These are phyloP conservation scores for Glebionis coronaria DNA, from an alignment of 129 eudicot genomes.

Conservation along the genomic window DNA sequence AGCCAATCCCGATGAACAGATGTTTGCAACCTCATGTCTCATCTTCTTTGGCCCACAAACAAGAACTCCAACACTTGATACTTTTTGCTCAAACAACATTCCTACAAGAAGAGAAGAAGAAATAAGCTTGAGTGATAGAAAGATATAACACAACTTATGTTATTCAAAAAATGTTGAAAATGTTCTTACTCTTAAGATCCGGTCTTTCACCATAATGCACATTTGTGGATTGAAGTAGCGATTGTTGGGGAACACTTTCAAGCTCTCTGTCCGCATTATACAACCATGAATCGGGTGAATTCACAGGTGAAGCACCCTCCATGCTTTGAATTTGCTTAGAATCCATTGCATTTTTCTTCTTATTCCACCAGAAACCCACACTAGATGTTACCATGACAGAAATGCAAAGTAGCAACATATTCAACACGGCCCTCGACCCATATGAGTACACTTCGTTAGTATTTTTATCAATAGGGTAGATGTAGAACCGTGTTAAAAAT, in stretches of 20 bases:
- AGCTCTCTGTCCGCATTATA: slow-evolving; percentile 54
- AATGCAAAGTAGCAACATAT: slow-evolving; percentile 50
- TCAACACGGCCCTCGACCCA: slow-evolving; percentile 34
- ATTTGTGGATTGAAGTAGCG: slow-evolving; percentile 46
- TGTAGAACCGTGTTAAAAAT: slow-evolving; percentile 58
- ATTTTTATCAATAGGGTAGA: slow-evolving; percentile 77
- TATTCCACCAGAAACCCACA: slow-evolving; percentile 53
- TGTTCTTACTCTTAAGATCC: slow-evolving; percentile 64
- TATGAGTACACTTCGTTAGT: slow-evolving; percentile 41
- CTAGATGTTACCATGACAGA: slow-evolving; percentile 40
- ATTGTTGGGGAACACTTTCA: slow-evolving; percentile 72
- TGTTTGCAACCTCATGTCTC: slow-evolving; percentile 88
- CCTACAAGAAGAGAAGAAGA: slow-evolving; percentile 33
- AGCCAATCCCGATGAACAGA: slow-evolving; percentile 76
- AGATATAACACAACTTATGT: neutral
- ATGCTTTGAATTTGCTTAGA: slow-evolving; percentile 51
- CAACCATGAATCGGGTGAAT: slow-evolving; percentile 50
- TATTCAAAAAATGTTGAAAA: neutral
- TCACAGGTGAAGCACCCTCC: slow-evolving; percentile 49
- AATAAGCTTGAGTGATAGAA: too few relatives aligned
- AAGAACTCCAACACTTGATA: slow-evolving; percentile 81
- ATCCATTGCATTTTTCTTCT: slow-evolving; percentile 43
- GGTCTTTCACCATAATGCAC: slow-evolving; percentile 76
- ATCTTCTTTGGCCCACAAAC: slow-evolving; percentile 79
- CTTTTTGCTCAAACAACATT: slow-evolving; percentile 59